Evolutionary conservation across 2,329 filamentous ascomycete species (phyloP).

Genomic region (Exophiala dermatitidis): DNA sequence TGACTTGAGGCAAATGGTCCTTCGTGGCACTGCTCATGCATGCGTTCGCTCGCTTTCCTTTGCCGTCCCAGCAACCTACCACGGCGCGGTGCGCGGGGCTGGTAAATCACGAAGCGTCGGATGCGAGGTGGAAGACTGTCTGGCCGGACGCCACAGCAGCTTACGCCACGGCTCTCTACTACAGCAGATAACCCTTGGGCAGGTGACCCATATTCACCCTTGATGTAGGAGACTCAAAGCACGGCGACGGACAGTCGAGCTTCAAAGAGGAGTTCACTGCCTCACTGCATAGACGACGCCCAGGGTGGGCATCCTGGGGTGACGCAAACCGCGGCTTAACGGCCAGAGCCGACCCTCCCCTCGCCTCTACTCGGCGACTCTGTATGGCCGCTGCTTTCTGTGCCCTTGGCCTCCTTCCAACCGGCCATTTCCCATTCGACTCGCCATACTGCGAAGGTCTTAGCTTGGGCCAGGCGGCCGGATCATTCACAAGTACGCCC

Average conservation of each 20-base stretch:
- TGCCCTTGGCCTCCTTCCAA: not conserved
- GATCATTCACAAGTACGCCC: not conserved
- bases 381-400: not conserved
- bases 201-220: too few relatives aligned
- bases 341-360: constrained; percentile 13
- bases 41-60: not conserved
- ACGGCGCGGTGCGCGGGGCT: not conserved
- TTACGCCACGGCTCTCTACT: too few relatives aligned
- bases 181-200: too few relatives aligned
- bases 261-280: too few relatives aligned
- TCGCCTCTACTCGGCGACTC: constrained; percentile 1
- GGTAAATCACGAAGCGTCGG: too few relatives aligned
- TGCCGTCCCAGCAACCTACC: not conserved
- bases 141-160: too few relatives aligned
- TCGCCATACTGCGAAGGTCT: not conserved
- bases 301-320: not conserved
- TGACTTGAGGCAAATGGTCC: too few relatives aligned
- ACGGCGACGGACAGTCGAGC: too few relatives aligned
- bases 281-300: too few relatives aligned
- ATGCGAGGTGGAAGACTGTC: too few relatives aligned
- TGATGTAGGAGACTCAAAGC: too few relatives aligned
- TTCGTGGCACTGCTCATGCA: not conserved
- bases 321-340: not conserved
- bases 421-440: not conserved
- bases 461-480: not conserved